Conservation (phyloP, 228 moss, liverwort and hornwort species). For the Sphagnum magellanicum region DNA sequence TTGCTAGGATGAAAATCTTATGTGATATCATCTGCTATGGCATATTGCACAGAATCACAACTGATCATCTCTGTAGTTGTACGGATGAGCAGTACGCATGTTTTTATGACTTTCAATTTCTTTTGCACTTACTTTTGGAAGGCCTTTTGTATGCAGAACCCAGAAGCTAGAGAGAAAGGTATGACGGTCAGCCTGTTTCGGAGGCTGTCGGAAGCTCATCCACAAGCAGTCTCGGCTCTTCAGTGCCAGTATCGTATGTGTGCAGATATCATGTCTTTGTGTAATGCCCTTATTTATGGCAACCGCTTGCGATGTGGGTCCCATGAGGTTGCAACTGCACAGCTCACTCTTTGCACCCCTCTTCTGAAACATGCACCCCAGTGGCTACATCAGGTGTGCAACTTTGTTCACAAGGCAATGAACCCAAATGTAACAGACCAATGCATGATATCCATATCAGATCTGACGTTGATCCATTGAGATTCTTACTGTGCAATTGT, state of each 20-base stretch:
- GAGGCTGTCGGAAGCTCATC: conserved; percentile 35
- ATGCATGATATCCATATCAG: too few relatives aligned
- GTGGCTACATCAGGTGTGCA: conserved; percentile 40
- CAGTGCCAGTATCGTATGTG: conserved; percentile 61
- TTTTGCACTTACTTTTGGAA: too few relatives aligned
- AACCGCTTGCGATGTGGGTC: conserved; percentile 40
- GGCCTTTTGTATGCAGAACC: conserved; percentile 13
- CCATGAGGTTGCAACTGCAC: conserved; percentile 24
- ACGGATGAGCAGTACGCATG: too few relatives aligned
- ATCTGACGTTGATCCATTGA: too few relatives aligned
- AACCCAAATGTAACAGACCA: background rate
- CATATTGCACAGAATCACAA: too few relatives aligned
- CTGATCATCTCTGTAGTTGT: too few relatives aligned
- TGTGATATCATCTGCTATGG: too few relatives aligned
- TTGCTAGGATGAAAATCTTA: too few relatives aligned
- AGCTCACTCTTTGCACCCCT: conserved; percentile 12
- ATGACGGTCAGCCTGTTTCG: conserved; percentile 48
- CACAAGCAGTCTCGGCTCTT: conserved; percentile 39
- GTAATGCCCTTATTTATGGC: conserved; percentile 39
- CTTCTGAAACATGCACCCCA: conserved; percentile 7
- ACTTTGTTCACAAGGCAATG: background rate
- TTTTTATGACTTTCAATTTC: too few relatives aligned
- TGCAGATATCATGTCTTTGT: conserved; percentile 44
- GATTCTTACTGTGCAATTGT: too few relatives aligned
- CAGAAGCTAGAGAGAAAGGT: conserved; percentile 37